These are phyloP conservation scores for Pharnaceum exiguum DNA, from an alignment of 148 eudicot species.

Conservation along the genomic window DNA sequence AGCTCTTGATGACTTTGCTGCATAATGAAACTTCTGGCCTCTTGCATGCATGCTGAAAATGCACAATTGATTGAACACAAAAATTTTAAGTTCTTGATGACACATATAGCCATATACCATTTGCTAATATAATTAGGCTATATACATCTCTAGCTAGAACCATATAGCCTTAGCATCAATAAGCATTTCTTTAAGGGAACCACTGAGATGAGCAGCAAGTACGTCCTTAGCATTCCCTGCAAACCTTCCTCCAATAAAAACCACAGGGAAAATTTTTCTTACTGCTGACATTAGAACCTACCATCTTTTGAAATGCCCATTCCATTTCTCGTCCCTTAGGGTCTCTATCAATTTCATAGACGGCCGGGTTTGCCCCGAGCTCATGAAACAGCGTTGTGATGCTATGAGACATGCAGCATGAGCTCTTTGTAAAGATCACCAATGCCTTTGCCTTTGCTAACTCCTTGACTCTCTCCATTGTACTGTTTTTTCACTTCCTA, in stretches of 20 bases:
- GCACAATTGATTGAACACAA: too few species aligned
- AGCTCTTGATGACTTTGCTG: too few species aligned
- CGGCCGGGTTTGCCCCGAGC: slow-evolving; percentile 29
- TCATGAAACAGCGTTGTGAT: slow-evolving; percentile 27
- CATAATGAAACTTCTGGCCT: too few species aligned
- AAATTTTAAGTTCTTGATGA: too few species aligned
- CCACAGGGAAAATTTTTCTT: slow-evolving; percentile 25
- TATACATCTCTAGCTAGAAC: slow-evolving; percentile 11
- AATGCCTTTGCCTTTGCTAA: slow-evolving; percentile 32
- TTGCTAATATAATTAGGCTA: too few species aligned
- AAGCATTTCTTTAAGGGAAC: slow-evolving; percentile 28
- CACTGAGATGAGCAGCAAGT: slow-evolving; percentile 26
- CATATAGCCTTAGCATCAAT: slow-evolving; percentile 35
- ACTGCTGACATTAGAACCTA: slow-evolving; percentile 31
- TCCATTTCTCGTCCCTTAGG: slow-evolving; percentile 25
- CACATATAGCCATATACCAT: too few species aligned
- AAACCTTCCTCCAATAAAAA: slow-evolving; percentile 29
- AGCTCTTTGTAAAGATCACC: slow-evolving; percentile 29
- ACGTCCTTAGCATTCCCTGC: slow-evolving; percentile 28
- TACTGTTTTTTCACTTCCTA: background rate
- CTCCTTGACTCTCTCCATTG: slow-evolving; percentile 29
- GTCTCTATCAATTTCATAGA: slow-evolving; percentile 31
- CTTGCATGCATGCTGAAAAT: too few species aligned
- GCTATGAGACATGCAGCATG: slow-evolving; percentile 36
- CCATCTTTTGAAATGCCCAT: slow-evolving; percentile 23